These are phyloP conservation scores for Cladophialophora chaetospira DNA, from an alignment of 2,329 filamentous ascomycete species.

Conservation along the genomic window DNA sequence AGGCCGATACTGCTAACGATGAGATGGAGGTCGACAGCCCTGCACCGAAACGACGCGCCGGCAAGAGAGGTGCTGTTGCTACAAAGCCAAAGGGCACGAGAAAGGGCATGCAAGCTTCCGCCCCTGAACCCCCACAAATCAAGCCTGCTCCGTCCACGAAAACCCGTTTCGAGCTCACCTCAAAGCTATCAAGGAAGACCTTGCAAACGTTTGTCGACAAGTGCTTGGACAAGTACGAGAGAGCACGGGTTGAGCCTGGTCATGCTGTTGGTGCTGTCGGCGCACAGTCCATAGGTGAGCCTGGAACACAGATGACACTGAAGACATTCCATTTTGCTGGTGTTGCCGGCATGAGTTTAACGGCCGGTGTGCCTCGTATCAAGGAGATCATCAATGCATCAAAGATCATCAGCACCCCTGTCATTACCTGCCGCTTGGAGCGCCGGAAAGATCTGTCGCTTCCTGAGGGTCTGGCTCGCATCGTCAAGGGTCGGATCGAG, in stretches of 20 bases:
- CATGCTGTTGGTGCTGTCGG: slow-evolving; percentile 95
- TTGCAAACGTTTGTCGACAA: slow-evolving; percentile 75
- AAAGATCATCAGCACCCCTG: slow-evolving; percentile 87
- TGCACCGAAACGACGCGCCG: slow-evolving; percentile 30
- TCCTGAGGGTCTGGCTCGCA: slow-evolving; percentile 58
- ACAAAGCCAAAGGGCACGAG: slow-evolving; percentile 21
- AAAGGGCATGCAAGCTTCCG: slow-evolving; percentile 24
- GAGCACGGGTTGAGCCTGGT: slow-evolving; percentile 87
- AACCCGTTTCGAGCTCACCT: slow-evolving; percentile 64
- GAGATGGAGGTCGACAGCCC: slow-evolving; percentile 38
- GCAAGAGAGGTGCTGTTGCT: slow-evolving; percentile 12
- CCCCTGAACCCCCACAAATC: slow-evolving; percentile 4
- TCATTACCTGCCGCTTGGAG: slow-evolving; percentile 78
- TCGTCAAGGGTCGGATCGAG: slow-evolving; percentile 91
- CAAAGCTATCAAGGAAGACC: slow-evolving; percentile 77
- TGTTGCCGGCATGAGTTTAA: slow-evolving; percentile 99
- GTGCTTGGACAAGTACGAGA: slow-evolving; percentile 87
- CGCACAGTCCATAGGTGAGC: slow-evolving; percentile 96
- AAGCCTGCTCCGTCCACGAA: slow-evolving; percentile 29
- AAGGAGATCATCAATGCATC: slow-evolving; percentile 99
- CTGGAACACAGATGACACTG: slow-evolving; percentile 97
- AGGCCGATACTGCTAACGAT: slow-evolving; percentile 39
- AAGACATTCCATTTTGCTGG: slow-evolving; percentile 99
- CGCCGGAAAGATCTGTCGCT: slow-evolving; percentile 31
- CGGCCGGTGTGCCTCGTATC: slow-evolving; percentile 97